Evolutionary conservation across 306 rosid genomes (phyloP), one percentile per base, ranked within the genome.

Genomic region (Cucumis sativus): DNA sequence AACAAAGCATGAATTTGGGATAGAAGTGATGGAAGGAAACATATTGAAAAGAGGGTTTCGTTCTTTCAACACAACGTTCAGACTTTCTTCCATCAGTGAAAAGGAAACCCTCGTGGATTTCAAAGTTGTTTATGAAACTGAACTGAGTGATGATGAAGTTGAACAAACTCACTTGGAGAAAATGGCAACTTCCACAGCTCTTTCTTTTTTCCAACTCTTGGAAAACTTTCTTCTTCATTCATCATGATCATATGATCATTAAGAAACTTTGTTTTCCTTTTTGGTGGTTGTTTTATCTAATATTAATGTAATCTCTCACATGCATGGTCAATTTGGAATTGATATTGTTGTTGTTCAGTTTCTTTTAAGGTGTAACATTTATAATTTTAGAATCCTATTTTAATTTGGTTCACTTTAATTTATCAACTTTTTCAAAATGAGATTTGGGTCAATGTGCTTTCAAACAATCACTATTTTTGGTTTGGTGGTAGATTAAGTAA

Each of bases 21-120:
- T 91, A 49, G 76, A 88, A 82, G 87, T 88, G 76, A 64, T 69
- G 28, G 93, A 91, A 85, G 91, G 97, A 35, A 87, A 89, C 0
- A 78, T 84, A 51, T 83, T 91, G 49, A 81, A 60, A 74, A 75
- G 47, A 43, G 97, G 95, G 1, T 87, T 88, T 56, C 81, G 92
- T 54, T 89, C 77, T 56, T 88, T 83, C 81, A 88, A 85, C 37
- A 85, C 89, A 66, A 86, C 35, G 8, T 89, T 84, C 79, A 88
- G 85, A 65, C 83, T 85, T 6, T 69, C 81, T 49, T 78, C 81
- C 35, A 81, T 78, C 12, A 79, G 37, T 13, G 83, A 82, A 7
- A 39, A 69, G 14, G 80, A 83, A 66, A 91, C 91, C 25, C 45
- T 81, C 75, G 91, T 89, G 41, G 77, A 86, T 15, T 66, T 91